Percentiles rank a stretch among this genome's conserved stretches.
Conservation (phyloP, 768 basidiomycete genomes). For the Amanita thiersii region DNA sequence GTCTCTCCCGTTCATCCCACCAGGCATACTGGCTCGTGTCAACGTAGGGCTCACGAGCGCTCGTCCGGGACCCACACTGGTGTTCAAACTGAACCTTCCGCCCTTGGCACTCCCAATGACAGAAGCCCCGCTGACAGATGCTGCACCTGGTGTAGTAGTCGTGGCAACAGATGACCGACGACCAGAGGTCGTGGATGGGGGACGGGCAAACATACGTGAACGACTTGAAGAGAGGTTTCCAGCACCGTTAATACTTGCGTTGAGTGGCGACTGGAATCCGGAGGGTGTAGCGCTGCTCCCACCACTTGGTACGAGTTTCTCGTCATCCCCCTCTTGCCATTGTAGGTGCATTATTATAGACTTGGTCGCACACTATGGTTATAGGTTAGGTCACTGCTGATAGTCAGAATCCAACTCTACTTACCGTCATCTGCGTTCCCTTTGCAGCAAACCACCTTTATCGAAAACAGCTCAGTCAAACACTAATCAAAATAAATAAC, state of each 20-base stretch:
- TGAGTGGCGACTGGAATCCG: conserved; percentile 9
- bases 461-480: neutral
- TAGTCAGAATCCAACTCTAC: conserved; percentile 15
- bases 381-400: neutral
- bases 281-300: conserved; percentile 16
- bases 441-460: conserved; percentile 84
- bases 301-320: conserved; percentile 14
- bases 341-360: conserved; percentile 79
- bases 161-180: conserved; percentile 50
- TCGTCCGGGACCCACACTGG: conserved; percentile 13
- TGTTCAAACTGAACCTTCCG: conserved; percentile 31
- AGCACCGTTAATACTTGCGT: conserved; percentile 9
- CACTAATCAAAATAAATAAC: neutral
- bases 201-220: conserved; percentile 19
- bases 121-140: conserved; percentile 33
- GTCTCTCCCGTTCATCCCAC: too few relatives aligned
- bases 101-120: conserved; percentile 27
- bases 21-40: neutral
- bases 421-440: conserved; percentile 82
- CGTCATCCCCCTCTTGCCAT: conserved; percentile 65
- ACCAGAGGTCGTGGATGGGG: conserved; percentile 40
- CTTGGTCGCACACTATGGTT: conserved; percentile 73
- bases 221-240: too few relatives aligned
- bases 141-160: conserved; percentile 12
- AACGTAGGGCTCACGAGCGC: conserved; percentile 2